Conservation (phyloP, 768 basidiomycete genomes). For the Chalciporus piperatus region DNA sequence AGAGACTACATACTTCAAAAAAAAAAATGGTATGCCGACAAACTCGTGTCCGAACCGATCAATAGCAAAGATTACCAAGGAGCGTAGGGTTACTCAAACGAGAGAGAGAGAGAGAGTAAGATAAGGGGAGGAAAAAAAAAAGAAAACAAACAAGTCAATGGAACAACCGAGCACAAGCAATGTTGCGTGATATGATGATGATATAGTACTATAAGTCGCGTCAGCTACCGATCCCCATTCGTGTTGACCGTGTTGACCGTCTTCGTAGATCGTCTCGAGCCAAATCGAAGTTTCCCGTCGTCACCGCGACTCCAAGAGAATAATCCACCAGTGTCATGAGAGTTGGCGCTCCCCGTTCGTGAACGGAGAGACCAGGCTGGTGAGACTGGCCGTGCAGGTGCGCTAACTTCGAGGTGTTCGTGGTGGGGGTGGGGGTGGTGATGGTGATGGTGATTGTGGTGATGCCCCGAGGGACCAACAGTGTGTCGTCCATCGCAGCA, state of each 20-base stretch:
- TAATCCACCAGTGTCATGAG: conserved; percentile 64
- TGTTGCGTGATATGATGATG: not conserved
- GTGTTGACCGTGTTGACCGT: conserved; percentile 31
- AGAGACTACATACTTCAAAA: conserved; percentile 31
- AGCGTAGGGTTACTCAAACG: conserved; percentile 27
- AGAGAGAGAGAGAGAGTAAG: conserved; percentile 14
- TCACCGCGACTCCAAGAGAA: conserved; percentile 68
- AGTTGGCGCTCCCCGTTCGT: conserved; percentile 68
- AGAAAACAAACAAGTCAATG: conserved; percentile 1
- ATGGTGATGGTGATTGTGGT: conserved; percentile 49
- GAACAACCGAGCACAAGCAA: conserved; percentile 7
- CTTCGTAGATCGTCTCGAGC: conserved; percentile 59
- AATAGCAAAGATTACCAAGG: conserved; percentile 31
- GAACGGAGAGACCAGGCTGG: conserved; percentile 88
- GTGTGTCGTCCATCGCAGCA: conserved; percentile 89
- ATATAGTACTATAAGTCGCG: not conserved
- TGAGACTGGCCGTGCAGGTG: conserved; percentile 59
- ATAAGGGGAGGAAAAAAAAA: conserved; percentile 5
- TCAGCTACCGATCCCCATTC: conserved; percentile 22
- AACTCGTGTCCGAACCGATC: conserved; percentile 17
- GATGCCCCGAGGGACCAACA: conserved; percentile 61
- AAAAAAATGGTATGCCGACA: conserved; percentile 9
- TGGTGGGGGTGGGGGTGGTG: conserved; percentile 61
- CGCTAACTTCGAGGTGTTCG: conserved; percentile 52
- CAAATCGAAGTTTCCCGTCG: conserved; percentile 70